Base-by-base conservation (phyloP, 2,329 filamentous ascomycete species). In the Beauveria rudraprayagi region DNA sequence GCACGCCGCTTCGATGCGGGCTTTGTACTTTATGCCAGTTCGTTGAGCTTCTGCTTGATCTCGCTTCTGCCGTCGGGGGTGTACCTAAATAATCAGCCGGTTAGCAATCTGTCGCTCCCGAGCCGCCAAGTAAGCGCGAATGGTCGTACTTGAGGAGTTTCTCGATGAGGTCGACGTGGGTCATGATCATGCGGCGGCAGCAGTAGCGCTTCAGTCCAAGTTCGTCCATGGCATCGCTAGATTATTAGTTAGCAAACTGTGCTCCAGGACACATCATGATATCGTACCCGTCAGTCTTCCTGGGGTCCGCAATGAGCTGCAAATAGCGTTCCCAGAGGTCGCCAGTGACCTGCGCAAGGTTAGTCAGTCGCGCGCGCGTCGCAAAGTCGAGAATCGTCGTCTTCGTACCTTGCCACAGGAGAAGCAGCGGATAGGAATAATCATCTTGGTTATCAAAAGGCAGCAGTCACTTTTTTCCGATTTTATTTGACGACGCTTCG, bases 121-220 rank as follows among this genome's bases (percentile, higher is more conserved):
- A 7, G 26, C 50, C n/a, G 40, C 24, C 3, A 30, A 6, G 3
- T n/a, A 16, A 41, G 22, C 17, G 41, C 24, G 14, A 28, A 43
- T 46, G 26, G 43, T 60, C 84, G 68, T 87, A 96, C 90, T 93
- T 91, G 66, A 99, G 85, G 56, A 99, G 85, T 79, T 99, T 99
- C 82, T 99, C 94, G 69, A 99, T 97, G 64, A 99, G 82, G 75
- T 99, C 94, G 70, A 99, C 94, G 77, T 99, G 94, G 63, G 94
- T 99, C 90, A 99, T 97, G 76, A 99, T 87, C 94, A 99, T 99
- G 71, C 94, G 89, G 69, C 94, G 90, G 80, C 94, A 99, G 84
- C 94, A 99, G 81, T 99, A 99, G 68, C 94, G 86, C 77, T 91
- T 93, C 71, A 95, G 89, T 61, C 92, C 92, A 58, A 99, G 86